Evolutionary conservation across 139 green algal genomes (phyloP).

Genomic region (Coelastrella sp.): DNA sequence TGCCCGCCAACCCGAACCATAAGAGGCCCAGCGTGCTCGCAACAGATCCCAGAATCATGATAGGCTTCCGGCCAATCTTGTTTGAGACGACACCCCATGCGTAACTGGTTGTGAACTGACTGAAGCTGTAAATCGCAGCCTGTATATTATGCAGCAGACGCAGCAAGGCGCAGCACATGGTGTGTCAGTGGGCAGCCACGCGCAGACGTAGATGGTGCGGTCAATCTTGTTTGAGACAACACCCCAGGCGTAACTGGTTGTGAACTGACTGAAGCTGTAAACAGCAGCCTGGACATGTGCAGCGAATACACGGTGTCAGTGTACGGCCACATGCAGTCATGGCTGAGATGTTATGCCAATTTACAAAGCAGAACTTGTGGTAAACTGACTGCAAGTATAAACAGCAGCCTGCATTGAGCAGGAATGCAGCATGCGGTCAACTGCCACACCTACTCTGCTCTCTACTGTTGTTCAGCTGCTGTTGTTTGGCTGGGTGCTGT

Average conservation of each 20-base stretch:
- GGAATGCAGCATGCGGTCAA: conserved; percentile 44
- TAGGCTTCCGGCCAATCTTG: conserved; percentile 52
- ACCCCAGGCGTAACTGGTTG: conserved; percentile 9
- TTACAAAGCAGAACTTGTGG: no score
- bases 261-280: conserved; percentile 26
- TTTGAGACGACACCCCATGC: conserved; percentile 2
- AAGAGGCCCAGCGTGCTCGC: conserved; percentile 60
- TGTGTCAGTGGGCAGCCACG: no score
- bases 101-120: conserved; percentile 19
- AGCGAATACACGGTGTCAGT: background rate
- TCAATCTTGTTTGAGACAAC: background rate
- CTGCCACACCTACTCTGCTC: conserved; percentile 59
- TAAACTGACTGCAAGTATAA: no score
- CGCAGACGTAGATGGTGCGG: no score
- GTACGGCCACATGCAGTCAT: background rate
- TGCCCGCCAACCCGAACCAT: conserved; percentile 67
- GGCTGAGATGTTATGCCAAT: background rate
- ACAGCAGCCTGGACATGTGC: background rate
- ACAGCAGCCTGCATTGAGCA: no score
- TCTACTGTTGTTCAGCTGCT: background rate
- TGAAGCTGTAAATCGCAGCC: conserved; percentile 52
- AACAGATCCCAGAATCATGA: conserved; percentile 75
- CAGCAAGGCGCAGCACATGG: conserved; percentile 61
- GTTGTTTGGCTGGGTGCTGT: background rate
- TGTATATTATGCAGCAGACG: conserved; percentile 72